A percentile compares a stretch with the other conserved stretches of the same genome.
Conservation (phyloP, 139 green algal species). For the Picochlorum sp. region DNA sequence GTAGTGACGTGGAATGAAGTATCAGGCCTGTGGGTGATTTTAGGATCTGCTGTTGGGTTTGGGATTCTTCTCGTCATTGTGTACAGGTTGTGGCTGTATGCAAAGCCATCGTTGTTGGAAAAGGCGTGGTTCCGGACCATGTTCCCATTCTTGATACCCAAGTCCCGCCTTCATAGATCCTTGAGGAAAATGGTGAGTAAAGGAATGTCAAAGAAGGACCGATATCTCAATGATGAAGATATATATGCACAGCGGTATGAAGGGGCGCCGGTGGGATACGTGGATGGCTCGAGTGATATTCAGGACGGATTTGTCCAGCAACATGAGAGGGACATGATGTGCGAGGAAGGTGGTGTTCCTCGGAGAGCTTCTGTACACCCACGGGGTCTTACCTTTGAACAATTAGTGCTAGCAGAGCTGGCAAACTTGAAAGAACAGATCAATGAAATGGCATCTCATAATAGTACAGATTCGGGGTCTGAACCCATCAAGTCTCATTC, state of each 20-base stretch:
- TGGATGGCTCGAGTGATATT: slow-evolving; percentile 1
- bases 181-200: neutral
- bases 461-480: no score
- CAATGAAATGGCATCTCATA: no score
- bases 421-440: no score
- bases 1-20: neutral
- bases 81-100: neutral
- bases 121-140: neutral
- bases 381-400: no score
- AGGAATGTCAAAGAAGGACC: no score
- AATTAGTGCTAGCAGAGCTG: no score
- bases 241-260: neutral
- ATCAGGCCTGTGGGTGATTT: slow-evolving; percentile 2
- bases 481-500: no score
- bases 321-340: no score
- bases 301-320: no score
- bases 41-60: slow-evolving; percentile 1
- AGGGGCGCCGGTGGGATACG: neutral
- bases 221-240: no score
- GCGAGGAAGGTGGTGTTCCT: no score
- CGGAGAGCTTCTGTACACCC: no score
- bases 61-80: neutral
- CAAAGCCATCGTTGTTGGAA: neutral
- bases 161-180: neutral
- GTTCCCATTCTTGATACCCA: neutral